Base-by-base conservation (phyloP, 2,329 filamentous ascomycete species). In the Pestalotiopsis sp. region DNA sequence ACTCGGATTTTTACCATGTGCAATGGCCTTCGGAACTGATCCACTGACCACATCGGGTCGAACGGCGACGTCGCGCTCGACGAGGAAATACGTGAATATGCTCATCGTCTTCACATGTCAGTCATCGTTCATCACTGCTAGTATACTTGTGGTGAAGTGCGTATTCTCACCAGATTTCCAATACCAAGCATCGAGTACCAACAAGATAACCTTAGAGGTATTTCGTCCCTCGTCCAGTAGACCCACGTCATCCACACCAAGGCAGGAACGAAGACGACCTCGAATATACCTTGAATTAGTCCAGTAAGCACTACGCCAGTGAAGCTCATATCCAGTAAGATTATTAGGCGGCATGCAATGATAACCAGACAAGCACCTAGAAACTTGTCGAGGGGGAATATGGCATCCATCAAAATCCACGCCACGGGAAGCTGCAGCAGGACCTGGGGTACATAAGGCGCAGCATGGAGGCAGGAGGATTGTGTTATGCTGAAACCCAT, bases 181-280 rank as follows among this genome's bases (percentile, higher is more conserved):
- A 59, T 17, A 17, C 57, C 57, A 59, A 59, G 31, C 57, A 59
- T 59, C 27, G 23, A 59, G 57, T n/a, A 25, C 57, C 23, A 59
- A 14, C 23, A 36, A 25, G 57, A 27, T 36, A 31, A 36, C 17
- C 57, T 23, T 59, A 23, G 2, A 27, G 57, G 11, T 23, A 59
- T 59, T 23, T 59, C 57, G 31, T 59, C 57, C 57, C 12, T 25
- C 17, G 57, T 59, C 57, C 57, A 59, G 27, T 59, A 59, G 27
- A 59, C 57, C 57, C 57, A 59, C 57, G 23, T 14, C 27, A 59
- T 59, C 57, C 57, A 59, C 57, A 59, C 57, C 23, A 59, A 36
- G 5, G 23, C 12, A 59, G 57, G 23, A 36, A 59, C 57, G 17
- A 59, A 59, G 17, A 59, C 23, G 23, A 36, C 57, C 23, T 59